Evolutionary conservation across 495 filamentous ascomycete genomes (phyloP), one percentile per base, ranked within the genome.

Genomic region (Neurospora tetrasperma): DNA sequence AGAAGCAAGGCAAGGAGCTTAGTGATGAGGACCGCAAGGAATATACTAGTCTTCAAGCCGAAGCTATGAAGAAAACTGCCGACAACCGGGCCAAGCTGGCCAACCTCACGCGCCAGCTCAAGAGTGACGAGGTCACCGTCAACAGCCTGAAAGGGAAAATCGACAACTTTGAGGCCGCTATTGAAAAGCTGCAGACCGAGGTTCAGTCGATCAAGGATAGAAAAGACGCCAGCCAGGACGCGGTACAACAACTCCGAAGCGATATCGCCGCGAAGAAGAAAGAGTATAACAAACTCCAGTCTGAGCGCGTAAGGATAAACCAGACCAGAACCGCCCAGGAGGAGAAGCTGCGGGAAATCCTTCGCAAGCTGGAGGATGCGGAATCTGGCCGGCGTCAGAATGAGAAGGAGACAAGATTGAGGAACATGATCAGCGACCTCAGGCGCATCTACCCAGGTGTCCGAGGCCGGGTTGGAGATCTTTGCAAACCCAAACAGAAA

Each of bases 401-500:
- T 73, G 92, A 94, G 74, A 92, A 88, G 79, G 95, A 98, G 73
- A 81, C 88, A 16, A 84, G 89, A 59, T 89, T 89, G 74, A 91
- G 90, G 74, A 93, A 96, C 78, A 90, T 91, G 74, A 90, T 97
- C 69, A 88, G 89, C 4, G 90, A 93, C 31, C 85, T 99, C 73
- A 98, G 94, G 81, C 91, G 94, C 27, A 91, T 97, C 73, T 98
- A 94, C 76, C 93, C 93, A 1, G 95, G 94, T 70, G 96, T 98
- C 42, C 93, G 91, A 70, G 96, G 96, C 8, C 90, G 94, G 48
- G 88, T 98, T 70, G 92, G 93, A 73, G 94, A 98, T 77, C 88
- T 98, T 20, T 98, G 96, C 85, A 93, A 93, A 75, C 94, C 96
- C 4, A 97, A 96, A 81, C 93, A 97, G 82, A 97, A 95, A 81